Evolutionary conservation across 352 stramenopile species (phyloP).

Genomic region (Pythium plurisporium): DNA sequence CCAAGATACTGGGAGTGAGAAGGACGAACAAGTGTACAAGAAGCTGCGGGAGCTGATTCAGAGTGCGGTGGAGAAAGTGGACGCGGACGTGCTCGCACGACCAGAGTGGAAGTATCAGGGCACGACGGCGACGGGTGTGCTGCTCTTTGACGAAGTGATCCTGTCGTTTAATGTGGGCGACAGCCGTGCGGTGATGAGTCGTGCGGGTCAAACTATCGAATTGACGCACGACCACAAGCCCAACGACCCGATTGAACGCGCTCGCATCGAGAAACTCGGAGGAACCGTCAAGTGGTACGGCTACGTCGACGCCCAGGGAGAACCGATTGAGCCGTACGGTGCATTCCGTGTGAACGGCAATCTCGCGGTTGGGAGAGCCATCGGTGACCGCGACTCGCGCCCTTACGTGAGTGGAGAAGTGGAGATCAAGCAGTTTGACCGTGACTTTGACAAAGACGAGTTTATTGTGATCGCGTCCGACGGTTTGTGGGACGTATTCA

Average conservation of each 20-base stretch:
- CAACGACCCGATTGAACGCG: conserved; percentile 73
- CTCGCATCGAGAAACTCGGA: conserved; percentile 72
- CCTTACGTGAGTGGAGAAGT: conserved; percentile 82
- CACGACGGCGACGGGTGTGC: conserved; percentile 67
- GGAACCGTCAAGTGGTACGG: conserved; percentile 90
- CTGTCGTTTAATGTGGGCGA: conserved; percentile 93
- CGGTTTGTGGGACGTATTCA: conserved; percentile 93
- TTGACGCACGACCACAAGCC: conserved; percentile 89
- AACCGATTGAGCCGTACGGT: conserved; percentile 87
- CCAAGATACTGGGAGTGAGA: conserved; percentile 20
- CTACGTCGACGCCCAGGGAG: conserved; percentile 73
- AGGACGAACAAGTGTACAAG: conserved; percentile 25
- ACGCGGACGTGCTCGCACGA: conserved; percentile 54
- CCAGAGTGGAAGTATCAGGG: conserved; percentile 79
- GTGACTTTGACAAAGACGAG: conserved; percentile 78
- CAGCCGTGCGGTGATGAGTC: conserved; percentile 91
- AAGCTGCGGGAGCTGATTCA: conserved; percentile 40
- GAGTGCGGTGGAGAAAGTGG: conserved; percentile 43
- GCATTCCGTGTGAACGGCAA: conserved; percentile 92
- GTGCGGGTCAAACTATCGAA: conserved; percentile 59
- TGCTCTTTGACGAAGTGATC: conserved; percentile 74
- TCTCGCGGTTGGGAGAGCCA: conserved; percentile 86
- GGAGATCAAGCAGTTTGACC: conserved; percentile 75
- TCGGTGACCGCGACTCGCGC: conserved; percentile 86
- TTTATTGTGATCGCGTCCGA: conserved; percentile 93